phyloP scores from a whole-genome alignment of 2,329 filamentous ascomycete genomes.

The Tolypocladium nubicola region DNA sequence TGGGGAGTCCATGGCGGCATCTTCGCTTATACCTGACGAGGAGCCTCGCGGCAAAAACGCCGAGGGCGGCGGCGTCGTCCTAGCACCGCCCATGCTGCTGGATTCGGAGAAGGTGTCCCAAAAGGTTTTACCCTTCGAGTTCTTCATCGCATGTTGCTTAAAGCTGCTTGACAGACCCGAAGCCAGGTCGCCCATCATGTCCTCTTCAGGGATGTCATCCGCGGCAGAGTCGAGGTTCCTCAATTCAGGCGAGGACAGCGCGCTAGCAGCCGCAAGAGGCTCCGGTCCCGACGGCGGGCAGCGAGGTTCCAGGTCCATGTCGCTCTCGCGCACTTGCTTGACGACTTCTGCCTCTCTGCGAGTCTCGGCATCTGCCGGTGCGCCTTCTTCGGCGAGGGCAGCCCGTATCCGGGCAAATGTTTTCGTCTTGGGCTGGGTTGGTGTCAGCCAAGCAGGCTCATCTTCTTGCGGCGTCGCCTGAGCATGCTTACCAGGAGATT shows the following conservation, averaged over 20 bases:
- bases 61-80: constrained; percentile 56
- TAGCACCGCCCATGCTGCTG: constrained; percentile 37
- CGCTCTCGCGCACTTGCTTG: constrained; percentile 85
- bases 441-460: not conserved
- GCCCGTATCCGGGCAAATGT: constrained; percentile 89
- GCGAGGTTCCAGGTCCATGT: constrained; percentile 50
- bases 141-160: constrained; percentile 61
- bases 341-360: constrained; percentile 91
- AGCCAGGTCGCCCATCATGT: constrained; percentile 48
- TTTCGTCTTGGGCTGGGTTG: constrained; percentile 77
- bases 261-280: constrained; percentile 40
- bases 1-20: constrained; percentile 64
- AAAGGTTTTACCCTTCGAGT: constrained; percentile 56
- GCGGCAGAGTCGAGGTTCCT: constrained; percentile 50
- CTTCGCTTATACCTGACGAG: constrained; percentile 54
- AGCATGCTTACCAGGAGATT: constrained; percentile 61
- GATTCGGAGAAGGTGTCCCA: constrained; percentile 74
- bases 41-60: constrained; percentile 49
- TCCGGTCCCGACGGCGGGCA: constrained; percentile 27
- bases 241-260: constrained; percentile 59
- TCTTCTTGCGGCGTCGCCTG: not conserved
- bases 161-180: constrained; percentile 53
- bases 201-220: constrained; percentile 62
- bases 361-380: constrained; percentile 80
- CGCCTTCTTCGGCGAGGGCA: constrained; percentile 76